These are phyloP conservation scores for Aaosphaeria arxii DNA, from an alignment of 2,329 filamentous ascomycete genomes.

Conservation along the genomic window DNA sequence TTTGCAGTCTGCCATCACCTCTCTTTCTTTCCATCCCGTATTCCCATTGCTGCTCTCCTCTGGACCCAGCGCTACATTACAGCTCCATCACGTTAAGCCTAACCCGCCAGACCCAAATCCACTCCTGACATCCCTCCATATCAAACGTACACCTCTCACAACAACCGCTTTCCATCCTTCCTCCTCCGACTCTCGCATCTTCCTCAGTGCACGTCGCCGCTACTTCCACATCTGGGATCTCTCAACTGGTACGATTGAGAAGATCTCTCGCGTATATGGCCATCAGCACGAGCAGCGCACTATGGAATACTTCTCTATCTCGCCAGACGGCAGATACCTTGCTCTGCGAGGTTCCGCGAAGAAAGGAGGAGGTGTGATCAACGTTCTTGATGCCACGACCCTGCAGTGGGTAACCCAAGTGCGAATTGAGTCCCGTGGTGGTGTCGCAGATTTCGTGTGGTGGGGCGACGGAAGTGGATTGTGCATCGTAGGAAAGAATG, in stretches of 20 bases:
- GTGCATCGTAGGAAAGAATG: slow-evolving; percentile 78
- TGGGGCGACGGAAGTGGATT: slow-evolving; percentile 82
- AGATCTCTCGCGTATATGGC: slow-evolving; percentile 72
- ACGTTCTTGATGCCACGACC: slow-evolving; percentile 74
- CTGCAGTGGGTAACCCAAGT: slow-evolving; percentile 86
- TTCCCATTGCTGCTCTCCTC: slow-evolving; percentile 88
- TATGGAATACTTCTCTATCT: slow-evolving; percentile 88
- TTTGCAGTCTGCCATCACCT: slow-evolving; percentile 67
- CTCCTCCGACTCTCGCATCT: slow-evolving; percentile 71
- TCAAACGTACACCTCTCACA: slow-evolving; percentile 78
- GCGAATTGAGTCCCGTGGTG: slow-evolving; percentile 75
- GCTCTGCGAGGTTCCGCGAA: slow-evolving; percentile 74
- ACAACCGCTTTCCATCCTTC: slow-evolving; percentile 74
- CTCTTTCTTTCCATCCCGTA: slow-evolving; percentile 83
- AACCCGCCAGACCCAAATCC: slow-evolving; percentile 78
- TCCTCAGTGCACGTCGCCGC: slow-evolving; percentile 81
- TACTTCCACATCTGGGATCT: slow-evolving; percentile 97
- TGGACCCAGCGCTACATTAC: slow-evolving; percentile 79
- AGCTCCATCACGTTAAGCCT: slow-evolving; percentile 83
- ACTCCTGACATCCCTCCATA: slow-evolving; percentile 83
- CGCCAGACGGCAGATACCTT: slow-evolving; percentile 82
- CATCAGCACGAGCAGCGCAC: slow-evolving; percentile 78
- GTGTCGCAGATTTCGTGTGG: slow-evolving; percentile 90
- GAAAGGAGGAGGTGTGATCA: slow-evolving; percentile 86
- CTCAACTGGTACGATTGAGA: slow-evolving; percentile 74